These are phyloP conservation scores for Thelephora aurantiotincta DNA, from an alignment of 768 basidiomycete genomes.

Conservation along the genomic window DNA sequence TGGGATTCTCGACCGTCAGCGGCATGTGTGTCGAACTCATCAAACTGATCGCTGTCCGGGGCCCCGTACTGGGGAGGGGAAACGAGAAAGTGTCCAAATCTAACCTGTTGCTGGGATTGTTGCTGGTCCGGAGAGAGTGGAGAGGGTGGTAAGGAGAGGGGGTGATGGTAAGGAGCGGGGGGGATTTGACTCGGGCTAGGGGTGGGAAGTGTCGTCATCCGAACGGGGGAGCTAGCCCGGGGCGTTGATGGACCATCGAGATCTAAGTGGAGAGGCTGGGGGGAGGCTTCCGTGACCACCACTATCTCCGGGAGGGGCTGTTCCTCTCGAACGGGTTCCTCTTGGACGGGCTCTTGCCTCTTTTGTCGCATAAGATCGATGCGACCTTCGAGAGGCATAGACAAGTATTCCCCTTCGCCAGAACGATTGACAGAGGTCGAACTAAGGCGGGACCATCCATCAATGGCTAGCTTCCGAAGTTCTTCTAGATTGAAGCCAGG, in stretches of 20 bases:
- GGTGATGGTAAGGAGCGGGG: slow-evolving; percentile 38
- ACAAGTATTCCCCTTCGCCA: slow-evolving; percentile 62
- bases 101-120: neutral
- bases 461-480: slow-evolving; percentile 44
- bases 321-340: neutral
- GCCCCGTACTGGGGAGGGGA: too few species aligned
- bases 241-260: too few species aligned
- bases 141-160: slow-evolving; percentile 14
- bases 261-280: slow-evolving; percentile 8
- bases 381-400: slow-evolving; percentile 77
- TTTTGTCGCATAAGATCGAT: slow-evolving; percentile 71
- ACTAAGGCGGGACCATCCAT: slow-evolving; percentile 22
- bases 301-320: too few species aligned
- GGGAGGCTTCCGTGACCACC: neutral
- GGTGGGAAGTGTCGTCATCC: slow-evolving; percentile 43
- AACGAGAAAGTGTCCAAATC: too few species aligned
- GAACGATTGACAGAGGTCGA: slow-evolving; percentile 4
- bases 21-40: too few species aligned
- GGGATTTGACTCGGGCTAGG: slow-evolving; percentile 51
- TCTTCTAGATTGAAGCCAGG: slow-evolving; percentile 43
- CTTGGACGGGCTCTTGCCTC: slow-evolving; percentile 3
- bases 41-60: too few species aligned
- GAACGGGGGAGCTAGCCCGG: slow-evolving; percentile 15
- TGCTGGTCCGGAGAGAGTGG: slow-evolving; percentile 5
- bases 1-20: too few species aligned